Conservation (phyloP, 208 protist genomes). For the Kentomonas sorsogonicus region DNA sequence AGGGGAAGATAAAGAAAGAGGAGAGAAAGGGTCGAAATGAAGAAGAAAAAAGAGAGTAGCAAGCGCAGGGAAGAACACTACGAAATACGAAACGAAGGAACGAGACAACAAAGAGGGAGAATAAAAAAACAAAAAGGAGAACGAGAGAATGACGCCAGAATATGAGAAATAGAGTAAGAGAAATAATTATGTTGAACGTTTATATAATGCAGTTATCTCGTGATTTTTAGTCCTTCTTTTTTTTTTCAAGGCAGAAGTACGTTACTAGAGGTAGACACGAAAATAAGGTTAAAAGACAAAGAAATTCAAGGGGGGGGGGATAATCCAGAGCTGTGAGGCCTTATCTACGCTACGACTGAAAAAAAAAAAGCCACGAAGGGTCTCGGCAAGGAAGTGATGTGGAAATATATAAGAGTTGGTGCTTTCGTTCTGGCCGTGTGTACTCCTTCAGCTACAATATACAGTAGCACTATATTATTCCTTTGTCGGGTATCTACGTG, state of each 20-base stretch:
- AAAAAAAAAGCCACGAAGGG: not conserved
- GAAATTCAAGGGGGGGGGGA: not conserved
- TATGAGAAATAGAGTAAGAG: not conserved
- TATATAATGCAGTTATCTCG: not conserved
- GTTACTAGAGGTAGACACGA: not conserved
- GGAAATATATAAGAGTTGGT: not conserved
- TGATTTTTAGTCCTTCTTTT: not conserved
- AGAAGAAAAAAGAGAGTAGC: conserved; percentile 7
- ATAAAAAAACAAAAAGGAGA: conserved; percentile 2
- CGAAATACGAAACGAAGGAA: not conserved
- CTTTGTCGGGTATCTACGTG: too few relatives aligned
- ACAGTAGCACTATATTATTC: too few relatives aligned
- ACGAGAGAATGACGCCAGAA: not conserved
- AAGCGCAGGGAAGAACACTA: too few relatives aligned
- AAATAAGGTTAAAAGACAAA: not conserved
- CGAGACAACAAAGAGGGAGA: conserved; percentile 2
- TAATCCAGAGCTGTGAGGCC: not conserved
- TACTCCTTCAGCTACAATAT: too few relatives aligned
- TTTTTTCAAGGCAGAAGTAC: not conserved
- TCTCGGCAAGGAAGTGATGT: not conserved
- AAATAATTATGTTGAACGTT: not conserved
- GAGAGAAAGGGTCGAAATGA: not conserved
- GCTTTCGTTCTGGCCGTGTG: too few relatives aligned
- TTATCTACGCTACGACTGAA: not conserved
- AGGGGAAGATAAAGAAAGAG: not conserved